Base-by-base conservation (phyloP, 2,329 filamentous ascomycete species). In the Paradendryphiella salina region DNA sequence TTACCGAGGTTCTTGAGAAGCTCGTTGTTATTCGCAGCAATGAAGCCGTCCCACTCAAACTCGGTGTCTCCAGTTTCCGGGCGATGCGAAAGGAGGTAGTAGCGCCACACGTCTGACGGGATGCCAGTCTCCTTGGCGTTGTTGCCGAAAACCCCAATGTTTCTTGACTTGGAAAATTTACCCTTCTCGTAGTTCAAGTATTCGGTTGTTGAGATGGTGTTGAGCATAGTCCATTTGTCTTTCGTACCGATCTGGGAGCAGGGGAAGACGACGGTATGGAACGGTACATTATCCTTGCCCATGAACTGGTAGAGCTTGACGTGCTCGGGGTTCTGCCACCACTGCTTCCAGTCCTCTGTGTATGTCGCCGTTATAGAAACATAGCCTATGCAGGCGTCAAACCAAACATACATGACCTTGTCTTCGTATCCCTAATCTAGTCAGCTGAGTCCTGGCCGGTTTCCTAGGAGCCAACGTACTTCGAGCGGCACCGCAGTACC, bases 291-390 rank as follows among this genome's bases (percentile, higher is more conserved):
- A 73, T 93, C 89, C 73, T 96, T 96, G 76, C 92, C 92, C 84
- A 96, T 89, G 80, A 96, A 76, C 36, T 96, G 92, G 74, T 94
- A 96, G 10, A 96, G 82, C 68, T 87, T 83, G 39, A 96, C 91
- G 28, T 96, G 81, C 36, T 96, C 87, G 0, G 90, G 90, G 72
- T 95, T 88, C 69, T 88, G 86, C 92, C 92, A 96, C 92, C 92
- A 96, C 68, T 89, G 82, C 77, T 96, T 86, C 92, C 92, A 96
- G 56, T 95, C 81, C 36, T 85, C 82, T 4, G 91, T 96, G 73
- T 96, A 96, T 64, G 85, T 91, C 58, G 89, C 90, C 1, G 92
- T 96, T 62, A 96, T 96, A 1, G 90, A 96, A n/a, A 91, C 86
- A 71, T 96, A 96, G 15, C 92, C 92, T 66, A 96, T 94, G 74